Base-by-base conservation (phyloP, 1,284 basidiomycete species). In the Stygiomarasmius scandens region DNA sequence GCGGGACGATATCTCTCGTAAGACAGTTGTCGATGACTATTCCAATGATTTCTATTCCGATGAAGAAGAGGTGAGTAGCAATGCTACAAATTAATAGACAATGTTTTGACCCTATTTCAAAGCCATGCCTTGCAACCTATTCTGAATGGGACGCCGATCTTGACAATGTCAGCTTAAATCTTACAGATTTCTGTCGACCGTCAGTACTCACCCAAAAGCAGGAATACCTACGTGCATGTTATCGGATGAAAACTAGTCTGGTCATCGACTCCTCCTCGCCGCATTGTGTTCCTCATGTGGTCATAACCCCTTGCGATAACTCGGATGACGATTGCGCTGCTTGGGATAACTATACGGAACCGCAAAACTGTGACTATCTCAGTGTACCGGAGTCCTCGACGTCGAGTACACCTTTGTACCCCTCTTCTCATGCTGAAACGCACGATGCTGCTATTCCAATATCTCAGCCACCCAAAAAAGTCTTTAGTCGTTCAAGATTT, bases 201-300 rank as follows among this genome's bases (percentile, higher is more conserved):
- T 22, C 27, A 14, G 27, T 54, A 11, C 38, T 24, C 22, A 23
- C n/a, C 23, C 20, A 29, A 24, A 4, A n/a, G 19, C 23, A 60
- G 58, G 51, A 56, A 11, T 29, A 44, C 47, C 52, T 60, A 32
- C 41, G 25, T n/a, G 23, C 41, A 23, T 54, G 29, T 29, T 56
- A 49, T 41, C 23, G 25, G 5, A 38, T n/a, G 16, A 60, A 38
- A 49, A 19, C 45, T 16, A 44, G 23, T 19, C 22, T 60, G 23
- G 52, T 57, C 25, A 19, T 60, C 25, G 58, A 60, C 27, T 60
- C 58, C n/a, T 29, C 52, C n/a, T 44, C 46, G n/a, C 58, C 58
- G 0, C 24, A 49, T 25, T 52, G 36, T 2, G 49, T 52, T 27
- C 58, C 58, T 2, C 58, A 60, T 32, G 56, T 60, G 24, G 51